Base-by-base conservation (phyloP, 352 stramenopile species). In the Globisporangium polare region DNA sequence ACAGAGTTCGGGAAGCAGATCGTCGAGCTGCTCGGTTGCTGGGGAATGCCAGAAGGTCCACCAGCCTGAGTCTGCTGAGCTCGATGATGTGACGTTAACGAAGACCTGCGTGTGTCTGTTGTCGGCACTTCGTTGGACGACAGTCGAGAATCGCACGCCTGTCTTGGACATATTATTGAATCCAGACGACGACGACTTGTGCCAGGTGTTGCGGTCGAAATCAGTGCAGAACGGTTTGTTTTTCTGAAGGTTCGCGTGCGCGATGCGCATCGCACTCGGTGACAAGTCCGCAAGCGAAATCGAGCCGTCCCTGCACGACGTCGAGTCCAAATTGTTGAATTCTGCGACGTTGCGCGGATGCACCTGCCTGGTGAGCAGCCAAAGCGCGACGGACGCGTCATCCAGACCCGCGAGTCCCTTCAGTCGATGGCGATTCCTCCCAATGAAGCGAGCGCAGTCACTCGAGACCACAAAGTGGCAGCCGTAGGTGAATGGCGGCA, bases 381-480 rank as follows among this genome's bases (percentile, higher is more conserved):
- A 88, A n/a, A 86, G 31, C 2, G 64, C 58, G 10, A 80, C 59
- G 0, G 68, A 64, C 10, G 69, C 60, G 20, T 88, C 78, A 18
- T 88, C 78, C 31, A 88, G 58, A 0, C 63, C 72, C 0, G 58
- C 49, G 7, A 88, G 35, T 60, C 50, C 61, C 2, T 53, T 41
- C 5, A 77, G 39, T 2, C 62, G 47, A 1, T 55, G 26, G 2
- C 50, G 41, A 50, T 90, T 90, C 10, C 22, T 57, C 0, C 55
- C 54, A 12, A 90, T 58, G 29, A 83, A 84, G 0, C 45, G 45
- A 0, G 66, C 72, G 12, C 72, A 78, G 33, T 85, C 71, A 5
- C 45, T 58, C 3, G 80, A 89, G 2, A 90, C n/a, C 2, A 90
- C 15, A 50, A 80, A 87, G 60, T 83, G 72, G 2, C 72, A 57